Evolutionary conservation across 2,329 filamentous ascomycete species (phyloP), one percentile per base, ranked within the genome.

Genomic region (Ceratocystis cacaofunesta): DNA sequence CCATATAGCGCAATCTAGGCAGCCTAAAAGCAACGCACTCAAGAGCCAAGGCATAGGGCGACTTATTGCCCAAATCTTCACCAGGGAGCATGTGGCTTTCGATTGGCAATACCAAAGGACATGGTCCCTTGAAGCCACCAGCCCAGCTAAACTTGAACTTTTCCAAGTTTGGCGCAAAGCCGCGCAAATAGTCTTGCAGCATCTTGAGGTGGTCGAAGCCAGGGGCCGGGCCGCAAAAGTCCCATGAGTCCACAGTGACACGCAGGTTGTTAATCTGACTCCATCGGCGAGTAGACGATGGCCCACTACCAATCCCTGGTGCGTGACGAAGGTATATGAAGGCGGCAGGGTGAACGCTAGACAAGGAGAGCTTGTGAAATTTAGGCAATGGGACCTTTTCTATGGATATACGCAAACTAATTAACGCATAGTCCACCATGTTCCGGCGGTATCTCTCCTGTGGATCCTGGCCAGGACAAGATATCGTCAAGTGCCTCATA

Each of bases 381-480:
- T 79, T 81, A 62, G 77, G 78, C 61, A 94, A 76, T 1, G 85
- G 83, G 8, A 86, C 83, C 64, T 86, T 82, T 76, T 95, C 91
- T 36, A 95, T 76, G 12, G 91, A 87, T 69, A 95, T 90, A 69
- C 90, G 87, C 65, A 95, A 77, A 69, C 89, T 94, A 72, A 95
- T 90, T 68, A 96, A 84, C 3, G 90, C 90, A 72, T 94, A 95
- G 78, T 95, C 91, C 67, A 95, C 89, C 61, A 87, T 85, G 73
- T 85, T 86, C 61, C 89, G 83, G 46, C 90, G 82, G 72, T 91
- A 90, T 57, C 87, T 80, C 73, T 90, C 85, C 46, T 80, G 77
- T 17, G 84, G 78, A 67, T 85, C 79, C 73, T 91, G 87, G 46
- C 85, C 87, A 4, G 89, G 88, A 70, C 89, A 94, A 68, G 84